Percentiles rank a stretch among this genome's conserved stretches.
phyloP scores from a whole-genome alignment of 257 asterid species.

The Cordia subcordata region DNA sequence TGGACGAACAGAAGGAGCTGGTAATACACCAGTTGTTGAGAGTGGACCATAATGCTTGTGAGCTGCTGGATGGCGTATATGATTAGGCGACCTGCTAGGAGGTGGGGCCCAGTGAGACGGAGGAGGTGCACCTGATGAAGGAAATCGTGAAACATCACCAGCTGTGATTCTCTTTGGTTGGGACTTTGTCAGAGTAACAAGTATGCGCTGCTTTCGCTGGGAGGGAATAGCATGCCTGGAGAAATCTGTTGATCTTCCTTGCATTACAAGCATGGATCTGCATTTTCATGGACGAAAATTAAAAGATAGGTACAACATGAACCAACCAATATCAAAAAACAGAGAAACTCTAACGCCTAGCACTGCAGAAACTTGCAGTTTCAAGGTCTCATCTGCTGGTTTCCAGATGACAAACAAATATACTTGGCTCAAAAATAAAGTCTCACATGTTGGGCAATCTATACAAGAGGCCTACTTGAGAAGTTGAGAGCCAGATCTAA shows the following conservation, averaged over 20 bases:
- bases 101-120: conserved; percentile 60
- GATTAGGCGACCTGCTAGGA: conserved; percentile 52
- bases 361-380: neutral
- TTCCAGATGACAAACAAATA: conserved; percentile 1
- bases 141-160: conserved; percentile 26
- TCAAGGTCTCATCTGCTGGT: neutral
- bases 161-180: conserved; percentile 43
- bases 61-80: conserved; percentile 34
- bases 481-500: no score
- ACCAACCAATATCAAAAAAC: neutral
- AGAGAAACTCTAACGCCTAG: neutral
- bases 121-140: conserved; percentile 26
- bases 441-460: neutral
- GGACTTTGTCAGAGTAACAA: conserved; percentile 58
- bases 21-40: conserved; percentile 38
- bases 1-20: conserved; percentile 32
- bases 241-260: conserved; percentile 68
- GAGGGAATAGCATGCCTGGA: conserved; percentile 68
- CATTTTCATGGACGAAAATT: conserved; percentile 10
- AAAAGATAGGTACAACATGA: neutral
- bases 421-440: neutral
- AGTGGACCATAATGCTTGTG: conserved; percentile 43
- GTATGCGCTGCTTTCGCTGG: conserved; percentile 54
- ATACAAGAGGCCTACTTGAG: neutral
- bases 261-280: conserved; percentile 64